Base-by-base conservation (phyloP, 78 protist genomes). In the Dictyostelium purpureum region DNA sequence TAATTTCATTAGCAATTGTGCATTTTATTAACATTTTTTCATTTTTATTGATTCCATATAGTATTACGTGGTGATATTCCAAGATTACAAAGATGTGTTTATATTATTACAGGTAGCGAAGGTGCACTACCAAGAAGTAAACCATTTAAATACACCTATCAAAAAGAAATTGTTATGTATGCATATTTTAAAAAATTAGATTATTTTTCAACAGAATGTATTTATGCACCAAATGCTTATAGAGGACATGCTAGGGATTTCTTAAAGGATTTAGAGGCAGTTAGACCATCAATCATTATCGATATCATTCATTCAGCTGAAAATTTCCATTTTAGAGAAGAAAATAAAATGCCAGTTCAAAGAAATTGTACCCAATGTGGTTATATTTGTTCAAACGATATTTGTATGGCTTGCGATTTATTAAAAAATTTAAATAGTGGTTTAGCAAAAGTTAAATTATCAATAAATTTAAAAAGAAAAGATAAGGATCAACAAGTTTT, bases 81-180 rank as follows among this genome's bases (percentile, higher is more conserved):
- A 10, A 95, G 98, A 19, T 78, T 97, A 61, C 78, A 42, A n/a
- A 69, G 99, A 3, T 96, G 97, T 89, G 78, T 91, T 6, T 56
- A 61, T 49, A 89, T 94, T 33, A 59, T 78, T 11, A 96, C 98
- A n/a, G 97, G 96, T 26, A 69, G 57, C 31, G 97, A 96, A 67
- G 90, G 93, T 31, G 51, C 61, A 21, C 28, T 96, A 18, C 98
- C 97, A 19, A 77, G 98, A 28, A 75, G 81, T 51, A 98, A 98
- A 87, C 99, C 98, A 38, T 92, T 98, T 83, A 98, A 96, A 80
- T 96, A 90, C 70, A 69, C 96, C 19, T 97, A 96, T 90, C 97
- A 98, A 77, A 95, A 96, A 66, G 98, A 98, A 78, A 96, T 97
- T 63, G 98, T 98, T 28, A 71, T 96, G 95, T 97, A 98, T 56